These are phyloP conservation scores for Alectoria sarmentosa DNA, from an alignment of 495 filamentous ascomycete genomes.

Conservation along the genomic window DNA sequence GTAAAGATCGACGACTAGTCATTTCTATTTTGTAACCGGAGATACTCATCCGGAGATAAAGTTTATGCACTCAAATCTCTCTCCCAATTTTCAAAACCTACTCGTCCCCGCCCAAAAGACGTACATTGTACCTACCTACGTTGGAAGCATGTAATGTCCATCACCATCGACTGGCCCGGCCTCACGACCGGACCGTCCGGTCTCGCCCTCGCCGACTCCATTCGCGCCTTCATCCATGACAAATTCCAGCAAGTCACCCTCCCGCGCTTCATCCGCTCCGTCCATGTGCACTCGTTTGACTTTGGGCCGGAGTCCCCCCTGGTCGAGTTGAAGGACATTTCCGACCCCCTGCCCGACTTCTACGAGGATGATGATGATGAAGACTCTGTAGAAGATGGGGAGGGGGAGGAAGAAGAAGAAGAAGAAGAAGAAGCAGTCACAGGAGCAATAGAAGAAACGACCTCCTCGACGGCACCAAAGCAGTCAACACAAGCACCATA, in stretches of 20 bases:
- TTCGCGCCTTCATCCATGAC: constrained; percentile 89
- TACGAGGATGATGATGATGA: constrained; percentile 73
- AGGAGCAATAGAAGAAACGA: not conserved
- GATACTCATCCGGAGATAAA: not conserved
- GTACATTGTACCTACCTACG: no score
- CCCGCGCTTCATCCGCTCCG: constrained; percentile 92
- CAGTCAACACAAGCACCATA: not conserved
- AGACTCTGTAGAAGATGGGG: constrained; percentile 36
- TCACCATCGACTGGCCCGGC: constrained; percentile 92
- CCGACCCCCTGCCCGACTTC: constrained; percentile 90
- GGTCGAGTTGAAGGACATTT: constrained; percentile 91
- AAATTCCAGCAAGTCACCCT: constrained; percentile 88
- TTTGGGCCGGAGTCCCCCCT: constrained; percentile 79
- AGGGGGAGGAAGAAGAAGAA: constrained; percentile 36
- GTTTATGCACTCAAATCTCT: not conserved
- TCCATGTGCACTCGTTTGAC: constrained; percentile 87
- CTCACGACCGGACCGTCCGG: constrained; percentile 88
- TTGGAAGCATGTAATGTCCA: constrained; percentile 69
- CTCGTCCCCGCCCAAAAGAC: not conserved
- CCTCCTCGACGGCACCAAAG: no score
- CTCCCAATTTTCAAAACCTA: not conserved
- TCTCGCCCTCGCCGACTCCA: constrained; percentile 67
- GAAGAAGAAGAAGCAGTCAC: constrained; percentile 34
- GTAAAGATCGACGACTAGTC: not conserved
- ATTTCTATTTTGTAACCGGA: no score